Conservation (phyloP, 2,329 filamentous ascomycete species). For the Drechslerella stenobrocha region DNA sequence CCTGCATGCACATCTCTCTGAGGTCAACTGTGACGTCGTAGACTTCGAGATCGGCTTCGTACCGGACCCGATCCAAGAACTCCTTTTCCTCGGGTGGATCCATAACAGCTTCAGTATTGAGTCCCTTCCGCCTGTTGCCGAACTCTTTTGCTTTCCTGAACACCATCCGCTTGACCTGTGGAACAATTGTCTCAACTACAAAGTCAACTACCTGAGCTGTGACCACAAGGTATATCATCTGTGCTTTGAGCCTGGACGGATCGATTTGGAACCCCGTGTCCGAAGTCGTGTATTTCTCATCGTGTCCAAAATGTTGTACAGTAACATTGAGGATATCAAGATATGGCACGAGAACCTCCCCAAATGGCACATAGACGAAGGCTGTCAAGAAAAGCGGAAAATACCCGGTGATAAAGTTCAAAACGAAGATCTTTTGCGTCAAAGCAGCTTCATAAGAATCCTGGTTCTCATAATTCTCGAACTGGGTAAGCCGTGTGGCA, state of each 20-base stretch:
- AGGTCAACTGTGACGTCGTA: constrained; percentile 93
- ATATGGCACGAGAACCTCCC: constrained; percentile 77
- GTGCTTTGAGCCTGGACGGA: constrained; percentile 77
- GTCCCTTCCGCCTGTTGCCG: constrained; percentile 64
- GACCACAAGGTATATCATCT: constrained; percentile 94
- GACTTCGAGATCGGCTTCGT: constrained; percentile 76
- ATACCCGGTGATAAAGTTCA: constrained; percentile 97
- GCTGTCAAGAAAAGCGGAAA: constrained; percentile 88
- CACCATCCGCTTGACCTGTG: constrained; percentile 77
- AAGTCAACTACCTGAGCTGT: constrained; percentile 91
- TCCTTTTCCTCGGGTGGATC: constrained; percentile 76
- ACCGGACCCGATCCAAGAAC: constrained; percentile 78
- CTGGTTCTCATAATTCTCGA: constrained; percentile 89
- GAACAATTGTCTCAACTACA: constrained; percentile 79
- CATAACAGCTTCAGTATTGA: constrained; percentile 60
- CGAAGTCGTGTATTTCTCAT: constrained; percentile 67
- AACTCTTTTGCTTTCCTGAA: constrained; percentile 78
- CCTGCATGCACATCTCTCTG: constrained; percentile 88
- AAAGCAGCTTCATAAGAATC: constrained; percentile 81
- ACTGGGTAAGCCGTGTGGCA: constrained; percentile 74
- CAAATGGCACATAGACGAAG: constrained; percentile 93
- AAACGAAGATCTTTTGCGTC: constrained; percentile 88
- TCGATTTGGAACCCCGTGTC: constrained; percentile 76
- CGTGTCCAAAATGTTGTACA: constrained; percentile 73
- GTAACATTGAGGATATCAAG: constrained; percentile 78